Base-by-base conservation (phyloP, 2,329 filamentous ascomycete genomes). In the Penicillium sp. region DNA sequence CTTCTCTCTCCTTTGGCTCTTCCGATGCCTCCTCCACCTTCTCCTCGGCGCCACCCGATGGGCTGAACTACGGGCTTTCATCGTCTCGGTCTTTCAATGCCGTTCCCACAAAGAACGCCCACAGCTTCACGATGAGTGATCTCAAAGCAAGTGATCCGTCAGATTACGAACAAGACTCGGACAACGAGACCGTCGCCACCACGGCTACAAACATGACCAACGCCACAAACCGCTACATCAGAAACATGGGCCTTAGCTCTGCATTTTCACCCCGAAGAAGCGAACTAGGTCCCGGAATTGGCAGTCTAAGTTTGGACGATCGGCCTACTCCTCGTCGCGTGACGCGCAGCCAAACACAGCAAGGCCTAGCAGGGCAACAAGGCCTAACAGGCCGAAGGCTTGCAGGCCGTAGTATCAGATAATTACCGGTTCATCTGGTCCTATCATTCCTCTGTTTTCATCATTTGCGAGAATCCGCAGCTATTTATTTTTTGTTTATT, bases 151-250 rank as follows among this genome's bases (percentile, higher is more conserved):
- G 60, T 14, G 66, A 68, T 2, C 61, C 65, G 1, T 67, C 63
- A 3, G 65, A 69, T 11, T 60, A 60, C 23, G 64, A 64, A 24
- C 57, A 53, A 34, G 67, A 69, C 40, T 69, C 67, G 3, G 67
- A 69, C 38, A 59, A 54, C 20, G 67, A 69, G 47, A 69, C 65
- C n/a, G 58, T 63, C 4, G 56, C 63, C 29, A 68, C 65, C 6
- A 61, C 58, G 11, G 58, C 64, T 11, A 66, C 64, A 1, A 57
- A 55, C 5, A 57, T 54, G 29, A 69, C 66, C 5, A 63, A 66
- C 54, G 60, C 58, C 27, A 67, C 65, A 1, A 62, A 63, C 27
- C 59, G 54, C 16, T 64, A 69, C 34, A 69, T 67, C 32, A 62
- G 67, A n/a, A 50, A 44, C 18, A 44, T 56, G 13, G 50, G 46